Evolutionary conservation across 495 filamentous ascomycete genomes (phyloP).

Genomic region (Podospora comata): DNA sequence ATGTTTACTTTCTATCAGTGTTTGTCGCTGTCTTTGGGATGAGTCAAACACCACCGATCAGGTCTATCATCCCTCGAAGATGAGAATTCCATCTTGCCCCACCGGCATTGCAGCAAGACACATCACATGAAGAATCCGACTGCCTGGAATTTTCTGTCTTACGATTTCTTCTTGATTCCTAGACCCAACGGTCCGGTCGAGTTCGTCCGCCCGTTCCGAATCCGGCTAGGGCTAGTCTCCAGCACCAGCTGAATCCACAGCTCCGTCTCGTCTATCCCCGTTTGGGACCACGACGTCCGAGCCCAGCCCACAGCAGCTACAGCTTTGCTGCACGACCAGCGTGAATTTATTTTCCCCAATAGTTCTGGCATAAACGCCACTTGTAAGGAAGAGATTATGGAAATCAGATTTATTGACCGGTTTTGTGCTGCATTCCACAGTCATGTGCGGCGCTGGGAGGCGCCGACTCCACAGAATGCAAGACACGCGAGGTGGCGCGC

Average conservation of each 20-base stretch:
- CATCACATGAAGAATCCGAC: neutral
- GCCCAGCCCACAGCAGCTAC: neutral
- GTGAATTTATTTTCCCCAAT: neutral
- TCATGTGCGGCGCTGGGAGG: constrained; percentile 1
- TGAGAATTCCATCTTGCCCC: neutral
- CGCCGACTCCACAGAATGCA: neutral
- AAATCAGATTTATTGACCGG: neutral
- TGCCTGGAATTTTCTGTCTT: neutral
- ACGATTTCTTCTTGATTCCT: neutral
- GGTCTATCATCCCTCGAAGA: neutral
- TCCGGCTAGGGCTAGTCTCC: neutral
- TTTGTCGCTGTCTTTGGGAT: neutral
- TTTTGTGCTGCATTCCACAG: neutral
- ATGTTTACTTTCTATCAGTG: neutral
- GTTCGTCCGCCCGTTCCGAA: neutral
- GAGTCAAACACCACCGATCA: neutral
- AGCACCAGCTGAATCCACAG: neutral
- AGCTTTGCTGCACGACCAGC: neutral
- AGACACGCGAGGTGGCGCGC: neutral
- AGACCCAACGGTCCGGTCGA: neutral
- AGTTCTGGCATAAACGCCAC: neutral
- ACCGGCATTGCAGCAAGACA: neutral
- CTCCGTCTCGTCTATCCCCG: neutral
- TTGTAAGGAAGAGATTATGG: neutral
- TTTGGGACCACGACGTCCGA: neutral